Conservation (phyloP, 2,329 filamentous ascomycete species). For the Bipolaris zeicola region DNA sequence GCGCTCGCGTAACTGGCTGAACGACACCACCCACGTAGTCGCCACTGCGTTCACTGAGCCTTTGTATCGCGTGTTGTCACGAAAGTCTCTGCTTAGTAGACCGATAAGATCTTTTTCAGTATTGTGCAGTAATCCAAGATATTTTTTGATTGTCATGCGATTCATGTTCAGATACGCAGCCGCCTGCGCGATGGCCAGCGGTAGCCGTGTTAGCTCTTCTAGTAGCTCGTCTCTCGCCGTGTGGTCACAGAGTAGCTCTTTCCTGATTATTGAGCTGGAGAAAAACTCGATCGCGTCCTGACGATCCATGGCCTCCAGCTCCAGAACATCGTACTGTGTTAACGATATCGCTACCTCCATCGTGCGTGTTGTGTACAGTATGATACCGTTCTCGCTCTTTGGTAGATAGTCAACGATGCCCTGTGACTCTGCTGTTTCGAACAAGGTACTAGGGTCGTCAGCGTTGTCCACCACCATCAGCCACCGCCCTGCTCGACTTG, state of each 20-base stretch:
- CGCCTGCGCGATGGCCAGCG: constrained; percentile 47
- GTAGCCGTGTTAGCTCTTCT: constrained; percentile 47
- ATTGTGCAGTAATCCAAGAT: constrained; percentile 43
- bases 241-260: constrained; percentile 7
- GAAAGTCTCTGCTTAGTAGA: constrained; percentile 50
- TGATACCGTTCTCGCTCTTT: constrained; percentile 14
- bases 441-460: constrained; percentile 14
- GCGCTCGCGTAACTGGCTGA: constrained; percentile 39
- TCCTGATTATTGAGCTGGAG: constrained; percentile 10
- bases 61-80: constrained; percentile 46
- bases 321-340: constrained; percentile 17
- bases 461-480: constrained; percentile 20
- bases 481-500: constrained; percentile 16
- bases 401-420: constrained; percentile 21
- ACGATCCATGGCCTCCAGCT: constrained; percentile 4
- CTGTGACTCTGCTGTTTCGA: constrained; percentile 4
- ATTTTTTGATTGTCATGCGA: constrained; percentile 33
- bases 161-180: constrained; percentile 50
- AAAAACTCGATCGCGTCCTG: constrained; percentile 7
- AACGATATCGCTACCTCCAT: constrained; percentile 14
- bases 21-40: constrained; percentile 53
- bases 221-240: constrained; percentile 5
- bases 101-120: constrained; percentile 42
- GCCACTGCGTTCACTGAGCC: constrained; percentile 48
- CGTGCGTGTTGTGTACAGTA: constrained; percentile 17